These are phyloP conservation scores for Capsicum rhomboideum DNA, from an alignment of 257 asterid species.

Conservation along the genomic window DNA sequence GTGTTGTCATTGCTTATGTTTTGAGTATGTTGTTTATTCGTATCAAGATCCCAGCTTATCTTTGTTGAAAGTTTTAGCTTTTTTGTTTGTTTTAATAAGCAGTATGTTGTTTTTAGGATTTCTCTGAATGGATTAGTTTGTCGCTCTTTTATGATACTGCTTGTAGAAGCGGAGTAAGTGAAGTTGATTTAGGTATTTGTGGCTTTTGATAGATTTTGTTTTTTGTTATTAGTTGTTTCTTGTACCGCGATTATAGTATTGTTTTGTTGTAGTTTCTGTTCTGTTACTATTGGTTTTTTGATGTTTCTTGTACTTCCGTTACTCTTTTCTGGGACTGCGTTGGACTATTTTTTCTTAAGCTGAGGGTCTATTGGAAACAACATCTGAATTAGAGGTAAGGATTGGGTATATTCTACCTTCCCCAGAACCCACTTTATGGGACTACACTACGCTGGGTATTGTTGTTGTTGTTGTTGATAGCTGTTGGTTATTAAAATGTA, in stretches of 20 bases:
- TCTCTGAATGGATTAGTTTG: background rate
- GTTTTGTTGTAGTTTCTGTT: no score
- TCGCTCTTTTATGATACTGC: background rate
- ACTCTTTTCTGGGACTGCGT: no score
- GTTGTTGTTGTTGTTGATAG: background rate
- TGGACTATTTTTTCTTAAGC: no score
- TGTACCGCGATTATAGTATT: no score
- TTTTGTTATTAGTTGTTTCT: background rate
- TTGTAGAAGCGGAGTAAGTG: background rate
- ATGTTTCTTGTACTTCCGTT: no score
- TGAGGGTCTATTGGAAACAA: no score
- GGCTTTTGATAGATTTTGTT: background rate
- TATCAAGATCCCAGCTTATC: conserved; percentile 87
- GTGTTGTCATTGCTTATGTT: conserved; percentile 68
- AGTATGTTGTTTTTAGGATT: background rate
- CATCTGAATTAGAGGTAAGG: no score
- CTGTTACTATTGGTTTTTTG: no score
- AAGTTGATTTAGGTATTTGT: background rate
- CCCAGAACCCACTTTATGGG: no score
- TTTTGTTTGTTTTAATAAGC: background rate
- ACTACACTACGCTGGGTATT: no score
- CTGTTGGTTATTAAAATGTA: background rate
- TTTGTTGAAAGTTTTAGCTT: conserved; percentile 33
- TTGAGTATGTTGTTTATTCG: conserved; percentile 92
- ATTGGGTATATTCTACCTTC: no score